Evolutionary conservation across 78 protist genomes (phyloP), one percentile per base, ranked within the genome.

Genomic region (Anaeramoeba flamelloides): DNA sequence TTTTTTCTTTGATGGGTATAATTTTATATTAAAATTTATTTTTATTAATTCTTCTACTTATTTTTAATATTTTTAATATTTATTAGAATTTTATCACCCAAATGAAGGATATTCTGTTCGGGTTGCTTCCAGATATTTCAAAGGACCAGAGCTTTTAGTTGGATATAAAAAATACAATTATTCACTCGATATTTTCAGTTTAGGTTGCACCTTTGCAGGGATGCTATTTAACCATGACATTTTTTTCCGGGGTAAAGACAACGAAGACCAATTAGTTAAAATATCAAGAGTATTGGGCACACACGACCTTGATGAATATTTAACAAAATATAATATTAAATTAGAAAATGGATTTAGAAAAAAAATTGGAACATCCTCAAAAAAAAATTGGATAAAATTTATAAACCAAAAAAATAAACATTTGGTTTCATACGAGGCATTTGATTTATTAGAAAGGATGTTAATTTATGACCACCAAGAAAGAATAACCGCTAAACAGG

Each of bases 61-160:
- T n/a, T n/a, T n/a, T n/a, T n/a, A n/a, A n/a, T n/a, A n/a, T n/a
- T n/a, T n/a, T n/a, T n/a, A n/a, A n/a, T n/a, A n/a, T n/a, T n/a
- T n/a, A n/a, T n/a, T n/a, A n/a, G n/a, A n/a, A n/a, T n/a, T n/a
- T n/a, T n/a, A n/a, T n/a, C n/a, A n/a, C n/a, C n/a, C n/a, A n/a
- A n/a, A n/a, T n/a, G n/a, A n/a, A n/a, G n/a, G n/a, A n/a, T n/a
- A n/a, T 89, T 96, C 95, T 84, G 99, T 97, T n/a, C 90, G 99
- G 36, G 99, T 97, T 37, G 99, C 99, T n/a, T 93, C 97, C 1
- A 82, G 99, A 2, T 96, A 92, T 89, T 97, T 90, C 88, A 97
- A n/a, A n/a, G 92, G 94, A 0, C 99, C 99, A 38, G 99, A 96
- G 80, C 90, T 98, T 2, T 86, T 97, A 1, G 94, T 94, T 65